Conservation (phyloP, 805 yeast genomes). For the Osmozyma mogii region DNA sequence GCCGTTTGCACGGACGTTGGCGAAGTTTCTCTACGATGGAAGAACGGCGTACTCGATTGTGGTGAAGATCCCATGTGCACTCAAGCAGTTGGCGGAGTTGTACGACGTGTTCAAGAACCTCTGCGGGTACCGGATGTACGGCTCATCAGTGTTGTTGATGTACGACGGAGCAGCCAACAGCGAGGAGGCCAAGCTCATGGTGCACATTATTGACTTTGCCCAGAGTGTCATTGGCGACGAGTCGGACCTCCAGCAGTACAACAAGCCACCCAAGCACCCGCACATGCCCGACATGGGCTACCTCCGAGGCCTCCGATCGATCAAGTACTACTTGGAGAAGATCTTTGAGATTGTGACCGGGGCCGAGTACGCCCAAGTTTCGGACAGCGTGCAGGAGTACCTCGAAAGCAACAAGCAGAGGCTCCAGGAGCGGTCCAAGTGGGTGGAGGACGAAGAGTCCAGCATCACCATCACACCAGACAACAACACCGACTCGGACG, state of each 20-base stretch:
- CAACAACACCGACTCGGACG: slow-evolving; percentile 6
- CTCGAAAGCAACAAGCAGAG: slow-evolving; percentile 1
- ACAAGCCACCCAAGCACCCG: slow-evolving; percentile 68
- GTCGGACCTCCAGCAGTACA: slow-evolving; percentile 27
- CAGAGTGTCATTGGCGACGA: slow-evolving; percentile 74
- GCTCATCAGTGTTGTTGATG: slow-evolving; percentile 81
- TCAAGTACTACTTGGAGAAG: slow-evolving; percentile 58
- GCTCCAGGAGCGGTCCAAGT: slow-evolving; percentile 3
- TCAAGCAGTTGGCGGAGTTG: slow-evolving; percentile 54
- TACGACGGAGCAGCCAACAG: slow-evolving; percentile 57
- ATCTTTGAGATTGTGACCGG: slow-evolving; percentile 52
- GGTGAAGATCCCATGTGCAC: slow-evolving; percentile 58
- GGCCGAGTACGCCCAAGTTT: slow-evolving; percentile 14
- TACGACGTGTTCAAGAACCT: slow-evolving; percentile 46
- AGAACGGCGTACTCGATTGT: slow-evolving; percentile 45
- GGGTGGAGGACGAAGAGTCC: slow-evolving; percentile 6
- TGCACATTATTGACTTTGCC: slow-evolving; percentile 93
- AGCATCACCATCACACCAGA: background rate
- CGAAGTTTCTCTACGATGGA: slow-evolving; percentile 80
- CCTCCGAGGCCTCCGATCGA: slow-evolving; percentile 69
- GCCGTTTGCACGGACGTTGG: slow-evolving; percentile 68
- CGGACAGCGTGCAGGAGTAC: slow-evolving; percentile 2
- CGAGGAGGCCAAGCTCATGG: slow-evolving; percentile 19
- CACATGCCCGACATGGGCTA: slow-evolving; percentile 72
- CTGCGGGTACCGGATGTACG: slow-evolving; percentile 80